These are phyloP conservation scores for Leishmania tarentolae DNA, from an alignment of 208 protist species.

Conservation along the genomic window DNA sequence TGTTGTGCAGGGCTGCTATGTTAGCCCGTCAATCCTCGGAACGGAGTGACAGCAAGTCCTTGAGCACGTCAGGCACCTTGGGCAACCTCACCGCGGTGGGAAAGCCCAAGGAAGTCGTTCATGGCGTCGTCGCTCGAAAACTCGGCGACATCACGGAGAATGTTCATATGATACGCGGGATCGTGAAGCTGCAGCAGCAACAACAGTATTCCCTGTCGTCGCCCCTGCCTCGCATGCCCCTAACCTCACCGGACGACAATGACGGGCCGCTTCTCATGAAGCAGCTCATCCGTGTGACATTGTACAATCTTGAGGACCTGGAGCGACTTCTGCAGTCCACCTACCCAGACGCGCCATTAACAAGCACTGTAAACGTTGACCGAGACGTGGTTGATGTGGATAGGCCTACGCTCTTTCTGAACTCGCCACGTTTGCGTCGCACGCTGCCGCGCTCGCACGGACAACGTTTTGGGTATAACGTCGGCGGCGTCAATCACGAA, in stretches of 20 bases:
- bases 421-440: not conserved
- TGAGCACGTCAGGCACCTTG: not conserved
- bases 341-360: constrained; percentile 17
- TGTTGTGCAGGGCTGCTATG: constrained; percentile 13
- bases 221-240: not conserved
- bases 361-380: not conserved
- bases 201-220: not conserved
- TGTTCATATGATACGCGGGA: constrained; percentile 26
- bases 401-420: not conserved
- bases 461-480: not conserved
- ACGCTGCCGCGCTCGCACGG: not conserved
- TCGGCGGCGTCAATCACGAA: constrained; percentile 1
- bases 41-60: not conserved
- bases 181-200: constrained; percentile 27
- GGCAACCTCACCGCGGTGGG: not conserved
- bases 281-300: constrained; percentile 36
- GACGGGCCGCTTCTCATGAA: constrained; percentile 31
- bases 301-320: constrained; percentile 44
- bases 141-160: constrained; percentile 45
- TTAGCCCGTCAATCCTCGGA: not conserved
- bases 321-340: constrained; percentile 49
- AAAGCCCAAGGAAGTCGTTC: constrained; percentile 9
- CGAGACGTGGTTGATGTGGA: not conserved
- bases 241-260: not conserved
- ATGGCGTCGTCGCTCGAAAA: constrained; percentile 30